phyloP scores from a whole-genome alignment of 2,329 filamentous ascomycete genomes.

The Arthrobotrys iridis region DNA sequence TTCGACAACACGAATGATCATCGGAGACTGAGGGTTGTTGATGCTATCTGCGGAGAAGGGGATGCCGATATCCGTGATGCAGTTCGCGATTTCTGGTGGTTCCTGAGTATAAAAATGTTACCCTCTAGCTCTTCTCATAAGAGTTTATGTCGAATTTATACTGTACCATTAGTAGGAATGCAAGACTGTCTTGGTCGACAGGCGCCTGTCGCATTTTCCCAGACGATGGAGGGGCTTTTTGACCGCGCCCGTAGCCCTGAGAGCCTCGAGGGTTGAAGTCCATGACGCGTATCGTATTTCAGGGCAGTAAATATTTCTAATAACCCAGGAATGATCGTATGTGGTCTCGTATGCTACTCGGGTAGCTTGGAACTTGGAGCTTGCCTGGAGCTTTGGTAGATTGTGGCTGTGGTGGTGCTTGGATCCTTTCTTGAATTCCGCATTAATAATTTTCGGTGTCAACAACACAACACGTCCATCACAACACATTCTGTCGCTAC shows the following conservation, averaged over 20 bases:
- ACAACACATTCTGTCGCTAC: constrained; percentile 47
- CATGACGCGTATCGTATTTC: constrained; percentile 6
- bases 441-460: constrained; percentile 16
- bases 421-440: background rate
- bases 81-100: constrained; percentile 83
- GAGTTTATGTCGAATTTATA: background rate
- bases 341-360: no score
- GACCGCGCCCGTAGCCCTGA: constrained; percentile 41
- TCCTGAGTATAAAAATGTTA: constrained; percentile 63
- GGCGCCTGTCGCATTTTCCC: constrained; percentile 40
- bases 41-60: constrained; percentile 86
- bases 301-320: no score
- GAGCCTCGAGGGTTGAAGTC: constrained; percentile 51
- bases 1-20: constrained; percentile 97
- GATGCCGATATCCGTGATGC: constrained; percentile 96
- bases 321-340: no score
- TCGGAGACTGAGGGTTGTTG: constrained; percentile 90
- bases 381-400: background rate
- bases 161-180: constrained; percentile 48
- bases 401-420: background rate
- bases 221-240: constrained; percentile 48
- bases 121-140: background rate
- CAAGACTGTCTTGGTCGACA: constrained; percentile 31
- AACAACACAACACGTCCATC: constrained; percentile 39
- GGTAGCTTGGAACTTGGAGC: background rate